Conservation (phyloP, 2,329 filamentous ascomycete species). For the Fusarium agapanthi region DNA sequence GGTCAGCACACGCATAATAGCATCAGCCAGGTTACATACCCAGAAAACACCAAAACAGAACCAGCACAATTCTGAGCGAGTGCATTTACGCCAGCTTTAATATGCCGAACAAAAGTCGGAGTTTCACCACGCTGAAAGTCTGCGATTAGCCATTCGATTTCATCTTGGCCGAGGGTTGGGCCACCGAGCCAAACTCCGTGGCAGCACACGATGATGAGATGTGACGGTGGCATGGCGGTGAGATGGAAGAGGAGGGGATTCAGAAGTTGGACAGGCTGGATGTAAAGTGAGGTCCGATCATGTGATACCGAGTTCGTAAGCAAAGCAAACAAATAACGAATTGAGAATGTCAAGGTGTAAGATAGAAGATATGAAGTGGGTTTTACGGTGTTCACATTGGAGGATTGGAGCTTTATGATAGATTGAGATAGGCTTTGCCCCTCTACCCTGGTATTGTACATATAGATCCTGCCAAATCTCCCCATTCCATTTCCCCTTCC, state of each 20-base stretch:
- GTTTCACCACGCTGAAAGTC: conserved; percentile 82
- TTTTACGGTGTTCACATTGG: not conserved
- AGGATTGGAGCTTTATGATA: not conserved
- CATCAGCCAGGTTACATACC: conserved; percentile 54
- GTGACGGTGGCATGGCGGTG: conserved; percentile 45
- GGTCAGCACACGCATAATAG: not conserved
- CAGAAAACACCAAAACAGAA: conserved; percentile 75
- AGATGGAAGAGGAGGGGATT: conserved; percentile 24
- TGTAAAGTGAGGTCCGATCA: conserved; percentile 37
- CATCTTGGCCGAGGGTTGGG: conserved; percentile 58
- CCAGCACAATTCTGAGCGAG: conserved; percentile 55
- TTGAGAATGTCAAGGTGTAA: not conserved
- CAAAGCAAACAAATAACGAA: not conserved
- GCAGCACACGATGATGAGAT: conserved; percentile 83
- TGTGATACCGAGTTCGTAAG: conserved; percentile 33
- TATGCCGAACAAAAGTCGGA: conserved; percentile 80
- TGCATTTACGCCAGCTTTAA: conserved; percentile 68
- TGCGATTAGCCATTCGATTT: conserved; percentile 77
- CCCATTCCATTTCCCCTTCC: not conserved
- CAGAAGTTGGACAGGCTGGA: not conserved
- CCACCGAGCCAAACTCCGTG: conserved; percentile 80
- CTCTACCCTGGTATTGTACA: conserved; percentile 29
- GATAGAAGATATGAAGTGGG: not conserved
- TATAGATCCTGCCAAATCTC: conserved; percentile 8
- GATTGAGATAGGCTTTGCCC: conserved; percentile 3